Evolutionary conservation across 495 filamentous ascomycete genomes (phyloP), one percentile per base, ranked within the genome.

Genomic region (Xylaria bambusicola): DNA sequence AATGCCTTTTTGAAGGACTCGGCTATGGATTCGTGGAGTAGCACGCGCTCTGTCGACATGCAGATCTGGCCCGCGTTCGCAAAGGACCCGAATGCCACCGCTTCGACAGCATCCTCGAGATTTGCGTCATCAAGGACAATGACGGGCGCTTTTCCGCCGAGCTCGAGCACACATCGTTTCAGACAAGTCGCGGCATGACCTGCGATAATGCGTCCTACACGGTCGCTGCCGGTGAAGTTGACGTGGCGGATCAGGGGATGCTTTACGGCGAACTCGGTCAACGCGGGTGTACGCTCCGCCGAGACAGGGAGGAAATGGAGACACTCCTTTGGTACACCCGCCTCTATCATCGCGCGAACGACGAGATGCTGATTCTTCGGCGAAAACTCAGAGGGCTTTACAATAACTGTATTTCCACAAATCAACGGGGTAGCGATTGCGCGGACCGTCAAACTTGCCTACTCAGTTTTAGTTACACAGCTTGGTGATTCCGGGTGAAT

Each of bases 361-460:
- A 93, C 79, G 44, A 82, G 81, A 74, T 82, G 85, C 74, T 88
- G 89, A 58, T 80, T 84, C 56, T 84, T 84, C 3, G 90, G 90
- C 1, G 85, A 86, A 54, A 86, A 77, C 64, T 93, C 90, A 2
- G 86, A 85, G 15, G 87, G 87, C 71, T 93, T 94, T 9, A 93
- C 73, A 17, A 94, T 80, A 23, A 84, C 79, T 1, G 89, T 91
- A 67, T 92, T 92, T n/a, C 90, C 89, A 3, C 84, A 84, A 15
- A 89, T 88, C 31, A 94, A 72, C 3, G 90, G 84, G 44, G 80
- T 85, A 17, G 82, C 74, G 36, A 89, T 70, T 0, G 88, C 77
- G 48, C 86, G 83, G 8, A 80, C 74, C 8, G 83, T 83, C 15
- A 90, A 78, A 50, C 86, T 82, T 38, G 75, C 81, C 55, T 83